A percentile compares a stretch with the other conserved stretches of the same genome.
Evolutionary conservation across 2,329 filamentous ascomycete species (phyloP).

Genomic region (Bertia moriformis): DNA sequence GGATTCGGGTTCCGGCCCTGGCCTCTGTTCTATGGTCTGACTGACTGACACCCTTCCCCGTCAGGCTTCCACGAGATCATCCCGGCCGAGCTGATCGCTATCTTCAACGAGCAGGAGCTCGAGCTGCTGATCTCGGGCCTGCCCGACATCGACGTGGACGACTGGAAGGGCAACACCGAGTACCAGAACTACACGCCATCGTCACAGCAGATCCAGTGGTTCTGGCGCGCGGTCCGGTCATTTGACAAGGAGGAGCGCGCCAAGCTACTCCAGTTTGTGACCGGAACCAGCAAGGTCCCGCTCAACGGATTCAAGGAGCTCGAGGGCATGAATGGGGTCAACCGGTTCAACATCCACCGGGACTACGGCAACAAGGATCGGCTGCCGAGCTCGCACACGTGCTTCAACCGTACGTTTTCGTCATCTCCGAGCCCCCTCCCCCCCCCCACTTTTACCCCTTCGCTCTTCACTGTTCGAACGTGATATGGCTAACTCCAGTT

Average conservation of each 20-base stretch:
- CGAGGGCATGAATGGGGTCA: constrained; percentile 97
- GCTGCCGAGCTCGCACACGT: constrained; percentile 90
- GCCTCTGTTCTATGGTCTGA: constrained; percentile 76
- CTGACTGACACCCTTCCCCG: no score
- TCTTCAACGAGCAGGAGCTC: constrained; percentile 97
- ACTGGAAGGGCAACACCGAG: constrained; percentile 98
- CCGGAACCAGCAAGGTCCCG: constrained; percentile 93
- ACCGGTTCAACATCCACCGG: constrained; percentile 94
- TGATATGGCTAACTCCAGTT: no score
- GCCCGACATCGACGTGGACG: constrained; percentile 92
- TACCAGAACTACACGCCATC: constrained; percentile 95
- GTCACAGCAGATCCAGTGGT: constrained; percentile 96
- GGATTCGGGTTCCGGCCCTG: constrained; percentile 88
- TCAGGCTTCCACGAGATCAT: constrained; percentile 95
- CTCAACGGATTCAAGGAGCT: constrained; percentile 98
- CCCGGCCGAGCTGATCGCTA: constrained; percentile 79
- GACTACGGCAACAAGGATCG: constrained; percentile 95
- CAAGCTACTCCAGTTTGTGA: constrained; percentile 94
- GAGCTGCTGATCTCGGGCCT: constrained; percentile 92
- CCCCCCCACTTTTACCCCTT: background rate
- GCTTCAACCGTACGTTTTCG: constrained; percentile 82
- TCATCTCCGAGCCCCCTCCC: background rate
- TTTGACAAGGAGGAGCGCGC: constrained; percentile 98
- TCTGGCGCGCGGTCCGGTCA: constrained; percentile 92
- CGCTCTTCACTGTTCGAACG: constrained; percentile 16